Conservation (phyloP, 768 basidiomycete species). For the Cubamyces lactineus region DNA sequence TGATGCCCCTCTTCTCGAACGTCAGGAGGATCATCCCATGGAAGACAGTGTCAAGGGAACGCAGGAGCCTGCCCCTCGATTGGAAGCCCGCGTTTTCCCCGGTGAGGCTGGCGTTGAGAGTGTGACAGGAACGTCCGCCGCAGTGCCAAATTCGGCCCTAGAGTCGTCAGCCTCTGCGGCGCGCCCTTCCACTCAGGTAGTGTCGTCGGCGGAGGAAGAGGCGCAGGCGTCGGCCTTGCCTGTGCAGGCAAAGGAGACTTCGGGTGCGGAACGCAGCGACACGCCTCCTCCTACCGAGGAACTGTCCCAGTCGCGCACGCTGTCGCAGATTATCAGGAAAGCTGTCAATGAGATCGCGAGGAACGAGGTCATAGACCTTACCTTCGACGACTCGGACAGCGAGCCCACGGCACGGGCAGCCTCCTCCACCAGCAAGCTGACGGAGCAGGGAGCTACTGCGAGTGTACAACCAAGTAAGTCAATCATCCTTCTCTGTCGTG, state of each 20-base stretch:
- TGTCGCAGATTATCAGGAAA: constrained; percentile 14
- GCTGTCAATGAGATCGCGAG: constrained; percentile 10
- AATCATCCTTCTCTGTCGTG: neutral
- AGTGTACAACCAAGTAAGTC: neutral
- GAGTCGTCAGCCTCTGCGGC: too few relatives aligned
- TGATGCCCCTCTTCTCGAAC: too few relatives aligned
- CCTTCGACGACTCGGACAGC: constrained; percentile 7
- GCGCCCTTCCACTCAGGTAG: too few relatives aligned
- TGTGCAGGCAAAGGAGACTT: neutral
- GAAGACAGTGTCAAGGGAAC: too few relatives aligned
- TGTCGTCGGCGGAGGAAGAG: too few relatives aligned
- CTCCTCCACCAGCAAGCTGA: neutral
- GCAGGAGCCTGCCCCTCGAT: too few relatives aligned
- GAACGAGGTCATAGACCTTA: constrained; percentile 18
- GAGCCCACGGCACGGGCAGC: neutral
- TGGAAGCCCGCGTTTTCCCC: too few relatives aligned
- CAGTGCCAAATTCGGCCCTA: too few relatives aligned
- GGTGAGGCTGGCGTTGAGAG: too few relatives aligned
- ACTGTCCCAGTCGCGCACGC: neutral
- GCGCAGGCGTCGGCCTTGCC: neutral
- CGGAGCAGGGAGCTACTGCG: neutral
- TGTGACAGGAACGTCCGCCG: too few relatives aligned
- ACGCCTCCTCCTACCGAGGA: constrained; percentile 6
- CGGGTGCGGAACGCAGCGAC: neutral
- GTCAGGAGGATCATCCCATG: too few relatives aligned